Base-by-base conservation (phyloP, 164 flowering plant species). In the Berberis vulgaris region DNA sequence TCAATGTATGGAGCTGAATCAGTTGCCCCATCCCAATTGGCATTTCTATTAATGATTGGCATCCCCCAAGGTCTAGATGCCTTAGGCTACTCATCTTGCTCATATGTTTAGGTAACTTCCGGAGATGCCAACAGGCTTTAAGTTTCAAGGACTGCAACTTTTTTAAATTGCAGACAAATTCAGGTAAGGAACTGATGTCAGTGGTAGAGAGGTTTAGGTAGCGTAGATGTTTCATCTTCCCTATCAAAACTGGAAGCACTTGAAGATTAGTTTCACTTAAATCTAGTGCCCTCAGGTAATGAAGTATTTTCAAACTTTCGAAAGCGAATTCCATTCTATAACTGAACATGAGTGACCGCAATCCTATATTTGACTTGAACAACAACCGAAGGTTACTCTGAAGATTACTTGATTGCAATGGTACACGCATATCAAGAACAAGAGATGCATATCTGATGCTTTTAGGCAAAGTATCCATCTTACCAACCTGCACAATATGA, bases 91-190 rank as follows among this genome's bases (percentile, higher is more conserved):
- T 10, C 38, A 59, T 3, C 2, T 59, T 59, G 2, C 61, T 12
- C 2, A 40, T 43, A 39, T 7, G 12, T 40, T 45, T 7, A 8
- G 57, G 65, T 8, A 63, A 43, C 11, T 6, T 9, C 5, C 2
- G 2, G 2, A 63, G 65, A 2, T 13, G 2, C 0, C 0, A 0
- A 41, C 45, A 49, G 1, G 39, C 0, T 6, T 1, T 2, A 3
- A 63, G 45, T 3, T 41, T 63, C 57, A 63, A 41, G 3, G 65
- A 50, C 6, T 63, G 57, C 45, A 63, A 63, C 2, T 52, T 49
- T 50, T 2, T 12, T 2, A 63, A 54, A 40, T 11, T 12, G n/a
- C 57, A 5, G 10, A 63, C 2, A 1, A 57, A 41, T 43, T 50
- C 40, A 12, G 65, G 65, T 8, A 63, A 52, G 7, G 57, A 12